These are phyloP conservation scores for Hemileccinum rubropunctum DNA, from an alignment of 768 basidiomycete species.

Conservation along the genomic window DNA sequence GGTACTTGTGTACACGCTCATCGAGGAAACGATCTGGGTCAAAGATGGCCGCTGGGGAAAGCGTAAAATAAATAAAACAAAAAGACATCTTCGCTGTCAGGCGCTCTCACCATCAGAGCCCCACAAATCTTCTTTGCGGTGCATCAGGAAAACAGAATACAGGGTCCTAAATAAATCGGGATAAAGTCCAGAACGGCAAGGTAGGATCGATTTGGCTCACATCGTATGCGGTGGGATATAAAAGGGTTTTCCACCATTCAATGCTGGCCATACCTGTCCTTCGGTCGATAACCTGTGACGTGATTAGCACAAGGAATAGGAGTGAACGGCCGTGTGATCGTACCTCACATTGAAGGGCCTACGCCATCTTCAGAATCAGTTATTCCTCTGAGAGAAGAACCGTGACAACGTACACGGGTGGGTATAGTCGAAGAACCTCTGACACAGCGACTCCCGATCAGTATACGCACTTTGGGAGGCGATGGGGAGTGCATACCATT, in stretches of 20 bases:
- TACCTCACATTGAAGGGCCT: constrained; percentile 27
- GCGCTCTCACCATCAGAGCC: constrained; percentile 29
- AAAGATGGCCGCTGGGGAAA: constrained; percentile 36
- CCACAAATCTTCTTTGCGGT: constrained; percentile 28
- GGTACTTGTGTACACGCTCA: constrained; percentile 48
- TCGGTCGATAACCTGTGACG: constrained; percentile 14
- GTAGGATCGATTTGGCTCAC: constrained; percentile 12
- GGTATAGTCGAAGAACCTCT: constrained; percentile 35
- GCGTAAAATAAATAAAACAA: too few relatives aligned
- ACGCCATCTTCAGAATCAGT: constrained; percentile 1
- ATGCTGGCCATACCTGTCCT: constrained; percentile 18
- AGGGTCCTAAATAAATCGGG: neutral
- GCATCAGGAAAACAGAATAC: constrained; percentile 34
- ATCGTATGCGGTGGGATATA: constrained; percentile 46
- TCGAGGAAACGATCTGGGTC: constrained; percentile 70
- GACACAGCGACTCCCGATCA: neutral
- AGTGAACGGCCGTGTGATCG: neutral
- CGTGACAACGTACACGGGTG: constrained; percentile 23
- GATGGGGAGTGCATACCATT: constrained; percentile 42
- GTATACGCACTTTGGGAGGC: neutral
- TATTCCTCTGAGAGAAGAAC: neutral
- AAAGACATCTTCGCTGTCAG: neutral
- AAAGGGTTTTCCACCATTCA: constrained; percentile 41
- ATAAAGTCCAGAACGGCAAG: neutral
- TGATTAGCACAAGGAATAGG: neutral